phyloP scores from a whole-genome alignment of 2,329 filamentous ascomycete species.

The Daldinia eschscholtzii region DNA sequence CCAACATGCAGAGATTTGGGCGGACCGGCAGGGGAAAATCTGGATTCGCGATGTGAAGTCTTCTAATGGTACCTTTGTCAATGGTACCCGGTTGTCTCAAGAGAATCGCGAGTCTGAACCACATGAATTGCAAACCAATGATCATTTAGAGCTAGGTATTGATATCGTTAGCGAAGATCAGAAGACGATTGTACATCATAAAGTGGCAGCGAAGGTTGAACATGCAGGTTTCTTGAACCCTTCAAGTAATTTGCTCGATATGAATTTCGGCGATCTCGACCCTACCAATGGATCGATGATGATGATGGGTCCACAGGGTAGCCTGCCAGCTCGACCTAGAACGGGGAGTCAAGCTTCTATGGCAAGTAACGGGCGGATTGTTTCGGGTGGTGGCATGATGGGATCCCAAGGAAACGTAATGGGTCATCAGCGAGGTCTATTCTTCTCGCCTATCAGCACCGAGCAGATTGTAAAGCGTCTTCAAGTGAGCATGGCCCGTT shows the following conservation, averaged over 20 bases:
- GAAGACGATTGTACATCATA: constrained; percentile 98
- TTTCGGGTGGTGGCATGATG: constrained; percentile 64
- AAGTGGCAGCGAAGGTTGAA: constrained; percentile 96
- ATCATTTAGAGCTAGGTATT: constrained; percentile 94
- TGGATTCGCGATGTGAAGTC: constrained; percentile 98
- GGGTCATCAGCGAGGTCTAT: constrained; percentile 83
- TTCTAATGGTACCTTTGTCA: constrained; percentile 98
- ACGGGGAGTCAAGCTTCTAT: constrained; percentile 75
- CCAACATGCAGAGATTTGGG: constrained; percentile 97
- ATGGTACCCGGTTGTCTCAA: constrained; percentile 87
- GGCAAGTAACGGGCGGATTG: constrained; percentile 71
- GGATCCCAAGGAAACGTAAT: constrained; percentile 68
- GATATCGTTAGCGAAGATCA: constrained; percentile 99
- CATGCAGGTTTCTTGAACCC: constrained; percentile 87
- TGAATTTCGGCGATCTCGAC: constrained; percentile 93
- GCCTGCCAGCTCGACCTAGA: constrained; percentile 78
- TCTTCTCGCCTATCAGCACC: constrained; percentile 89
- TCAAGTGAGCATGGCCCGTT: constrained; percentile 68
- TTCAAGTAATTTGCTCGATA: constrained; percentile 82
- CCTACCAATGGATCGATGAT: constrained; percentile 80
- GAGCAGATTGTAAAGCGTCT: constrained; percentile 93
- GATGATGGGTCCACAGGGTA: constrained; percentile 76
- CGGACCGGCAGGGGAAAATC: constrained; percentile 83
- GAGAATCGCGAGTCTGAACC: constrained; percentile 98
- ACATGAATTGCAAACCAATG: constrained; percentile 89